Conservation (phyloP, 2,329 filamentous ascomycete species). For the Lasiodiplodia sp. region DNA sequence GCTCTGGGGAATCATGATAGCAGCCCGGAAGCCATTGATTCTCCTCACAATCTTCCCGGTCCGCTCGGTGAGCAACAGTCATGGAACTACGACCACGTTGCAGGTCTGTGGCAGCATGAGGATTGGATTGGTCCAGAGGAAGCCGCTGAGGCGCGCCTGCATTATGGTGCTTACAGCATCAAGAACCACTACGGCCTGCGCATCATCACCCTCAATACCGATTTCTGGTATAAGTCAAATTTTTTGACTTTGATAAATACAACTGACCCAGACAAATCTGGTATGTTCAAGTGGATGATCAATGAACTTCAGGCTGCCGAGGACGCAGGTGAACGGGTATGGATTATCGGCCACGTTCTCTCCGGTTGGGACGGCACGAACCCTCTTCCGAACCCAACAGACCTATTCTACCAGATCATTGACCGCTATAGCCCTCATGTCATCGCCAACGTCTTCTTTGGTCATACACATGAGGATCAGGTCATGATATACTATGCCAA, state of each 20-base stretch:
- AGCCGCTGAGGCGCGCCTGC: slow-evolving; percentile 57
- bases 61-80: slow-evolving; percentile 62
- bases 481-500: slow-evolving; percentile 63
- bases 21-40: slow-evolving; percentile 61
- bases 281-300: slow-evolving; percentile 59
- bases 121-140: slow-evolving; percentile 60
- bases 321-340: slow-evolving; percentile 60
- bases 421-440: slow-evolving; percentile 63
- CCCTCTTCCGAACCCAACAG: slow-evolving; percentile 60
- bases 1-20: slow-evolving; percentile 66
- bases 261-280: slow-evolving; percentile 58
- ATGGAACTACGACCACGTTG: slow-evolving; percentile 66
- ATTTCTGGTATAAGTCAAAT: slow-evolving; percentile 57
- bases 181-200: slow-evolving; percentile 61
- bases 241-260: slow-evolving; percentile 62
- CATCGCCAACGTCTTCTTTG: slow-evolving; percentile 63
- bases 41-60: slow-evolving; percentile 61
- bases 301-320: slow-evolving; percentile 62
- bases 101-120: slow-evolving; percentile 63
- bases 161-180: slow-evolving; percentile 65
- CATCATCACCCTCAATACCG: slow-evolving; percentile 62
- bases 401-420: slow-evolving; percentile 64
- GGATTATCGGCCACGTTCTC: slow-evolving; percentile 63
- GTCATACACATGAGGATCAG: slow-evolving; percentile 64
- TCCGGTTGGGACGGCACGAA: slow-evolving; percentile 65